Base-by-base conservation (phyloP, 768 basidiomycete species). In the Dentipellis sp. region DNA sequence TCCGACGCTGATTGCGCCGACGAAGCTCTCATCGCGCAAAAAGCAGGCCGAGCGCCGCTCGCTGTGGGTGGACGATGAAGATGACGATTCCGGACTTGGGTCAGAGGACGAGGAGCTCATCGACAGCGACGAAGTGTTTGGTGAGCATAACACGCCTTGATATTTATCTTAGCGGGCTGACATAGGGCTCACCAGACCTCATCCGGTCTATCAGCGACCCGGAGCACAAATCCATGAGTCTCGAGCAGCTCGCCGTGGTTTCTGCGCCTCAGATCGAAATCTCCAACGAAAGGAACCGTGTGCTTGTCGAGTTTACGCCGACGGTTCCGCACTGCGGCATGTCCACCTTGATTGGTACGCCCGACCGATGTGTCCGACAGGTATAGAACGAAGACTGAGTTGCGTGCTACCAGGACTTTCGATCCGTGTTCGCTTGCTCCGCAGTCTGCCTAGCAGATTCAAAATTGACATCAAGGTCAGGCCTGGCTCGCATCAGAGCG, bases 311-410 rank as follows among this genome's bases (percentile, higher is more conserved):
- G 66, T 94, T 98, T 66, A 98, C 97, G 5, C 95, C 97, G 3
- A 98, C 97, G 0, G 91, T 97, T 14, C 95, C 97, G 10, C 94
- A 97, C 65, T 98, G 95, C 60, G 93, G 93, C 50, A 93, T 94
- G 91, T 94, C 93, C 10, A 97, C 94, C 2, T 74, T 97, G 52
- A 98, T 99, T 56, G 95, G 94, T 89, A 62, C 56, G 78, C 67
- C 67, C 68, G 22, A 12, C 5, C 17, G n/a, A 19, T 54, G 2
- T 17, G 52, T 48, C 6, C 29, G 29, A 29, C 29, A 29, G 29
- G 29, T 29, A 29, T 29, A 29, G 29, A 29, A 39, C 14, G 11
- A 40, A 23, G 40, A 38, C 29, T 34, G 11, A 12, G 9, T 2
- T 4, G 2, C 10, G 11, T 19, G 14, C 56, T 9, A 34, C 53